Percentiles rank a stretch among this genome's conserved stretches.
Evolutionary conservation across 129 eudicot genomes (phyloP).

Genomic region (Flaveria brownii): DNA sequence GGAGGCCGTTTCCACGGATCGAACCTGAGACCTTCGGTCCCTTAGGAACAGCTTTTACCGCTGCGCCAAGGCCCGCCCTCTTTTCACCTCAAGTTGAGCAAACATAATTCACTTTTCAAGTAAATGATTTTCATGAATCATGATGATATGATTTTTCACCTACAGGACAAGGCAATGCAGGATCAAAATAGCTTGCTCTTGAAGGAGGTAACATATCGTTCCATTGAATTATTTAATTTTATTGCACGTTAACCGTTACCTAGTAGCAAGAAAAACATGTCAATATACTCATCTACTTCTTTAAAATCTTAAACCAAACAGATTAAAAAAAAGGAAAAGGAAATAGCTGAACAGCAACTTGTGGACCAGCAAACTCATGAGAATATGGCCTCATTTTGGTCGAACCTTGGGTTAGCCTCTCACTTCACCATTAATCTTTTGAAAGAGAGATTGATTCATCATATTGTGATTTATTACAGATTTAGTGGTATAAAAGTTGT

Average conservation of each 20-base stretch:
- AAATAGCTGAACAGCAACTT: constrained; percentile 23
- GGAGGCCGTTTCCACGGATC: no score
- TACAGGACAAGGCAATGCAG: constrained; percentile 78
- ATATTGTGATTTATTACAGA: not conserved
- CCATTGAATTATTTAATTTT: not conserved
- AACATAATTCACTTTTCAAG: not conserved
- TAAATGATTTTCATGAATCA: constrained; percentile 3
- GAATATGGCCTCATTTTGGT: constrained; percentile 34
- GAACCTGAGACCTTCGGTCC: no score
- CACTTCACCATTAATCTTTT: not conserved
- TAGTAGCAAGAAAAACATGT: not conserved
- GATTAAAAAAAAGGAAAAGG: constrained; percentile 62
- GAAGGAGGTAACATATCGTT: constrained; percentile 49
- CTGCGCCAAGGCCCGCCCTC: no score
- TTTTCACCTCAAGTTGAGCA: not conserved
- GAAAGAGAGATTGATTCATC: not conserved
- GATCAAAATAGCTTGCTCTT: constrained; percentile 62
- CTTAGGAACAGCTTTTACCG: no score
- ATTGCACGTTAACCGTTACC: no score
- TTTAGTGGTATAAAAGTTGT: not conserved
- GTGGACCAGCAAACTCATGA: constrained; percentile 39
- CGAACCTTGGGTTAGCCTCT: constrained; percentile 52
- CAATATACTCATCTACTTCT: not conserved
- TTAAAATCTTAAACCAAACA: constrained; percentile 26
- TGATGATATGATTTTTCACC: not conserved